phyloP scores from a whole-genome alignment of 306 rosid genomes.

The Mimosa pudica region DNA sequence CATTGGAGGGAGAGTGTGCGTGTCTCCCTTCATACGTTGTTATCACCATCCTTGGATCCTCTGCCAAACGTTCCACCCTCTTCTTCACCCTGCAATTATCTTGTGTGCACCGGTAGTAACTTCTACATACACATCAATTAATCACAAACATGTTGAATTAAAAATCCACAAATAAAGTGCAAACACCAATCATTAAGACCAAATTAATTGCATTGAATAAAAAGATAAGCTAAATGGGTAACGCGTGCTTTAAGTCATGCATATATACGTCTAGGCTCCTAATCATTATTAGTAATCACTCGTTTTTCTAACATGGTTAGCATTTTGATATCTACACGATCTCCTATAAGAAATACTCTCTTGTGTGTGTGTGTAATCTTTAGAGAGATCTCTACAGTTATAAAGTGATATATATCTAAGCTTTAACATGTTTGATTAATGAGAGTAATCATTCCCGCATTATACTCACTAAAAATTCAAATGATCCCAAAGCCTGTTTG shows the following conservation, averaged over 20 bases:
- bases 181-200: not conserved
- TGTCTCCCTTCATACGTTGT: slow-evolving; percentile 98
- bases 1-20: slow-evolving; percentile 80
- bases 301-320: not conserved
- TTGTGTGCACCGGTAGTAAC: slow-evolving; percentile 94
- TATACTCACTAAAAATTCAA: slow-evolving; percentile 27
- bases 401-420: slow-evolving; percentile 22
- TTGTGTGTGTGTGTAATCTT: not conserved
- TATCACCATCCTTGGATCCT: slow-evolving; percentile 99
- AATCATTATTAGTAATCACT: not conserved
- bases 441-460: slow-evolving; percentile 35
- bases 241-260: not conserved
- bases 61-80: slow-evolving; percentile 84
- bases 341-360: slow-evolving; percentile 23
- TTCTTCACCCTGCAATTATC: slow-evolving; percentile 94
- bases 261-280: not conserved
- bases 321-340: not conserved
- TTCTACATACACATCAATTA: slow-evolving; percentile 45
- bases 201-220: not conserved
- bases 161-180: not conserved
- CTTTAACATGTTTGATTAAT: slow-evolving; percentile 30
- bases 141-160: not conserved
- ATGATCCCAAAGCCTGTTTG: slow-evolving; percentile 26
- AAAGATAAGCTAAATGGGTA: not conserved
- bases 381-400: not conserved